phyloP scores from a whole-genome alignment of 176 grass and related monocot genomes.

The Eleusine indica region DNA sequence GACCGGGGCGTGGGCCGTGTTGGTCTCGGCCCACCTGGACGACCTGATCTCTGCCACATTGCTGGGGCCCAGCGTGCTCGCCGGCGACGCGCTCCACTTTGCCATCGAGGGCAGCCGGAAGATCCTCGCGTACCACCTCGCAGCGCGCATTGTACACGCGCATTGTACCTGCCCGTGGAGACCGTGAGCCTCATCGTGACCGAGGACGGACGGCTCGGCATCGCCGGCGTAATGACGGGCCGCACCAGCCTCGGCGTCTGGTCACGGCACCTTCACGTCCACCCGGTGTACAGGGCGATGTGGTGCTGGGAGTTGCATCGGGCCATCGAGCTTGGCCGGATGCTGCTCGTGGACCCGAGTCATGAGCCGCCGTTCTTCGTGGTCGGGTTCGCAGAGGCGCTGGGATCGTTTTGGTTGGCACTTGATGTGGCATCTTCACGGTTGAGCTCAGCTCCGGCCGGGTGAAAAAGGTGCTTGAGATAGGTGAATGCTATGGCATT shows the following conservation, averaged over 20 bases:
- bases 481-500: background rate
- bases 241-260: background rate
- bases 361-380: background rate
- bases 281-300: no score
- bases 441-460: background rate
- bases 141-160: accelerated
- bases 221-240: background rate
- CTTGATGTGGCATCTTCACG: background rate
- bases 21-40: no score
- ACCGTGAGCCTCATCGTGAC: background rate
- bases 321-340: background rate
- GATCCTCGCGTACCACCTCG: background rate
- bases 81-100: background rate
- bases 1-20: background rate
- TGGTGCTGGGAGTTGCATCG: background rate
- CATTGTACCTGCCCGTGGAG: no score
- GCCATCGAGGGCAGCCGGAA: background rate
- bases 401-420: background rate
- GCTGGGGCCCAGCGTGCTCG: background rate
- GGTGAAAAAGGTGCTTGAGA: background rate
- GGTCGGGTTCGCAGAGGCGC: background rate
- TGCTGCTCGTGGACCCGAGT: background rate
- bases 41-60: background rate
- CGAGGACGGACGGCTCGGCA: background rate
- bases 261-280: no score